Percentiles rank a stretch among this genome's conserved stretches.
Evolutionary conservation across 371 early-diverging fungal species (phyloP).

Genomic region (Dinochytrium kinnereticum): DNA sequence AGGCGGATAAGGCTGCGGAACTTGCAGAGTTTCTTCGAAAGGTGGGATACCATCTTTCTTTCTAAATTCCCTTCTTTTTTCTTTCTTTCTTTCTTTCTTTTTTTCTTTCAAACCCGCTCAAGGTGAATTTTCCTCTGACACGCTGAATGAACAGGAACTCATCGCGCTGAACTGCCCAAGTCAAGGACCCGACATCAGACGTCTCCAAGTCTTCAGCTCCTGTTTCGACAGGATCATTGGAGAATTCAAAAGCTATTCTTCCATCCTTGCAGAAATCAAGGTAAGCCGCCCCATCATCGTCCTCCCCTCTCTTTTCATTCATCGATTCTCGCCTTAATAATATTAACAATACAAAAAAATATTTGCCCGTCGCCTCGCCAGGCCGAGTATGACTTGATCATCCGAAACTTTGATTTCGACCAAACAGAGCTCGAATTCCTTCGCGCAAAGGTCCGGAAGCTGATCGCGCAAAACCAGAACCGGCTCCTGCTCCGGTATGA

Average conservation of each 20-base stretch:
- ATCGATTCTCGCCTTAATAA: too few relatives aligned
- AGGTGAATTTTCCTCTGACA: too few relatives aligned
- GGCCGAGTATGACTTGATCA: conserved; percentile 41
- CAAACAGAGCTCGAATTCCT: conserved; percentile 44
- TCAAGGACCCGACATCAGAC: conserved; percentile 36
- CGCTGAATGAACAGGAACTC: conserved; percentile 45
- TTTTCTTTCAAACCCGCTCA: background rate
- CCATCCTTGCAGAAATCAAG: conserved; percentile 50
- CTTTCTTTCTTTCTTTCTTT: background rate
- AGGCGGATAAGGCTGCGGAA: conserved; percentile 13
- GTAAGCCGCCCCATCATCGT: too few relatives aligned
- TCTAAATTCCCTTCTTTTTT: too few relatives aligned
- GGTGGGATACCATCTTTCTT: too few relatives aligned
- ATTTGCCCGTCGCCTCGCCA: background rate
- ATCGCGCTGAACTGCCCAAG: conserved; percentile 27
- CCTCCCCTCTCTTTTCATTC: too few relatives aligned
- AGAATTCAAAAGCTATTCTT: conserved; percentile 45
- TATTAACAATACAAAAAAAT: background rate
- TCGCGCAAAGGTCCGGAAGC: conserved; percentile 48
- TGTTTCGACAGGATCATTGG: conserved; percentile 48
- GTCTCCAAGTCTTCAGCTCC: conserved; percentile 42
- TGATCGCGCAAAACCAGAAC: conserved; percentile 52
- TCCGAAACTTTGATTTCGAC: conserved; percentile 31
- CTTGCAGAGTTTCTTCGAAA: conserved; percentile 16
- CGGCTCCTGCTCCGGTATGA: conserved; percentile 49